Conservation (phyloP, 768 basidiomycete species). For the Tubosaeta brunneosetosa region DNA sequence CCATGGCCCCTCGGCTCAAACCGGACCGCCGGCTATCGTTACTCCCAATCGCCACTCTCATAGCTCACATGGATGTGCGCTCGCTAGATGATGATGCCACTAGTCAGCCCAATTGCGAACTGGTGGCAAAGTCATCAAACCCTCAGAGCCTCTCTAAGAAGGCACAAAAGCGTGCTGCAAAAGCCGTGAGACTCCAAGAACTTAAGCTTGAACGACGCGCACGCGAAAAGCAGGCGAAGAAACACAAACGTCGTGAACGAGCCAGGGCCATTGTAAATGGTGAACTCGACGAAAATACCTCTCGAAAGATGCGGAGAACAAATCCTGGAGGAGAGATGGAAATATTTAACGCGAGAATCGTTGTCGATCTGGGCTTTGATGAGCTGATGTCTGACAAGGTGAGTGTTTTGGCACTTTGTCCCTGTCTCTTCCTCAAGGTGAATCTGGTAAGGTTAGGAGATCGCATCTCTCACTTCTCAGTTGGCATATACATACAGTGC, state of each 20-base stretch:
- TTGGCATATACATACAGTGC: constrained; percentile 87
- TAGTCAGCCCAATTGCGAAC: constrained; percentile 13
- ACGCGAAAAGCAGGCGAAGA: constrained; percentile 71
- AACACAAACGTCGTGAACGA: constrained; percentile 61
- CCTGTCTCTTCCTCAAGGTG: constrained; percentile 9
- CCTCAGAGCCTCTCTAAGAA: constrained; percentile 61
- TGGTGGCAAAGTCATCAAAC: constrained; percentile 10
- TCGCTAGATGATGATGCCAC: constrained; percentile 7
- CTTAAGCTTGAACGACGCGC: constrained; percentile 71
- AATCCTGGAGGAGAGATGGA: constrained; percentile 37
- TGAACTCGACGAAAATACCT: constrained; percentile 34
- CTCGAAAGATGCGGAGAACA: constrained; percentile 16
- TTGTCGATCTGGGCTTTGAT: constrained; percentile 90
- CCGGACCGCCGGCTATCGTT: constrained; percentile 16
- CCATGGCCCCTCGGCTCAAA: background rate
- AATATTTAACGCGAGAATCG: constrained; percentile 57
- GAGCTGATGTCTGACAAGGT: constrained; percentile 92
- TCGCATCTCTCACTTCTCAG: constrained; percentile 84
- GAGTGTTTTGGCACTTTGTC: constrained; percentile 27
- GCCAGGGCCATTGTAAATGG: constrained; percentile 50
- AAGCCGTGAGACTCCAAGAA: constrained; percentile 59
- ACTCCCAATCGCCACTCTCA: no score
- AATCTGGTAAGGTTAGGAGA: constrained; percentile 56
- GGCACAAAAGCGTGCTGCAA: constrained; percentile 72
- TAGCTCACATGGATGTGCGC: constrained; percentile 14